These are phyloP conservation scores for Trichoderma sp. DNA, from an alignment of 2,329 filamentous ascomycete species.

Conservation along the genomic window DNA sequence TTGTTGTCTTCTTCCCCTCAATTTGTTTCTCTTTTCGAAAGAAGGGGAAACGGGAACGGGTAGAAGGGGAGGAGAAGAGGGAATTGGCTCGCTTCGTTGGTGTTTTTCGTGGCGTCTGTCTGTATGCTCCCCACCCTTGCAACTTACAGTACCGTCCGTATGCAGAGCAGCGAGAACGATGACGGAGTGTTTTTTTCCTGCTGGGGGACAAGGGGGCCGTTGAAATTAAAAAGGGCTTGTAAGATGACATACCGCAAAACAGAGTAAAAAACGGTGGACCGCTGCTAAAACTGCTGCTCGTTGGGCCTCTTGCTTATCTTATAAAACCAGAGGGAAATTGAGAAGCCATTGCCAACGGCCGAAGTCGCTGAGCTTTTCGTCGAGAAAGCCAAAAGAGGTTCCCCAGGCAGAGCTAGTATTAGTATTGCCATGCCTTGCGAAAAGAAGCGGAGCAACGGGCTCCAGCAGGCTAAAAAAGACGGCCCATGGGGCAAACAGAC, in stretches of 20 bases:
- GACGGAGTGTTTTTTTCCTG: background rate
- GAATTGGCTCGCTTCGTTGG: background rate
- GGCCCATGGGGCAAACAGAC: background rate
- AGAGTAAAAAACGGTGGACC: background rate
- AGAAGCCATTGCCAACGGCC: background rate
- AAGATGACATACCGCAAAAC: constrained; percentile 2
- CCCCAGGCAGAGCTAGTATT: constrained; percentile 8
- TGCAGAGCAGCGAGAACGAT: background rate
- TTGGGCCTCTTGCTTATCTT: background rate
- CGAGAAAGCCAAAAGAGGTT: background rate
- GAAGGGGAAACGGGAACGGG: background rate
- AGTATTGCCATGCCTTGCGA: constrained; percentile 15
- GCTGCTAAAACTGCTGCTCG: background rate
- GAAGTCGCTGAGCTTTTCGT: background rate
- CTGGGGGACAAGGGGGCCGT: background rate
- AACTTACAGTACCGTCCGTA: background rate
- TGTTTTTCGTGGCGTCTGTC: background rate
- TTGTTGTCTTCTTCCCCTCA: background rate
- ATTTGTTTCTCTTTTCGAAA: background rate
- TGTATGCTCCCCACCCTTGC: background rate
- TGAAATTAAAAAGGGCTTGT: background rate
- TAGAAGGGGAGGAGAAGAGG: background rate
- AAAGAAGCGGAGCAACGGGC: background rate
- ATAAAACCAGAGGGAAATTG: background rate
- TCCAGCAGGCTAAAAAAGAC: background rate